Base-by-base conservation (phyloP, 257 asterid genomes). In the Jasminum sambac region DNA sequence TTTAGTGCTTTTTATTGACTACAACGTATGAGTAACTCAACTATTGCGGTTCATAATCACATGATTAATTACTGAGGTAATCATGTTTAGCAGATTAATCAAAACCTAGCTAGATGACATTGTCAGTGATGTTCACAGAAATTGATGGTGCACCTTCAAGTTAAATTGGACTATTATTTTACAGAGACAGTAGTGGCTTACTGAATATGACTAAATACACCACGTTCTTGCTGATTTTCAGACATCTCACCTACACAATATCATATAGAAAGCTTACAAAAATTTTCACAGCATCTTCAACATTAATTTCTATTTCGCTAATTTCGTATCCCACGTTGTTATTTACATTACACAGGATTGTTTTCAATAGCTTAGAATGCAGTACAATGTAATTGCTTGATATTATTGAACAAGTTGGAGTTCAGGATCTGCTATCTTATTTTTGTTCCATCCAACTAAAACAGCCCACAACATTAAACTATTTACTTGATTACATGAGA, bases 191-290 rank as follows among this genome's bases (percentile, higher is more conserved):
- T 68, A 62, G 68, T 48, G 77, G 70, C 58, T 24, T 78, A 55
- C 69, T 67, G 66, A 48, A 16, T 64, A 71, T 74, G 69, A 74
- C 79, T 57, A 50, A 61, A 59, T 66, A 69, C 76, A 78, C 74
- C 76, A 80, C 81, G 73, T 80, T 80, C 79, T 69, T 59, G 69
- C 75, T 77, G 58, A 36, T 46, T 69, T 76, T 80, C 36, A 44
- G 85, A 80, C 85, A 63, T 78, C 82, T 69, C 72, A 83, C 88
- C 85, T 58, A 76, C 69, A 70, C 44, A 66, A 11, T 76, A 48
- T 75, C 59, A 70, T 73, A 65, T 63, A 75, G 68, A 59, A 76
- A 63, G 79, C 76, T 73, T 21, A 21, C 24, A 73, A 66, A 74
- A 69, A 69, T 66, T 40, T 40, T 58, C 44, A 52, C 38, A 64